These are phyloP conservation scores for Globisporangium nagaii DNA, from an alignment of 352 stramenopile species.

Conservation along the genomic window DNA sequence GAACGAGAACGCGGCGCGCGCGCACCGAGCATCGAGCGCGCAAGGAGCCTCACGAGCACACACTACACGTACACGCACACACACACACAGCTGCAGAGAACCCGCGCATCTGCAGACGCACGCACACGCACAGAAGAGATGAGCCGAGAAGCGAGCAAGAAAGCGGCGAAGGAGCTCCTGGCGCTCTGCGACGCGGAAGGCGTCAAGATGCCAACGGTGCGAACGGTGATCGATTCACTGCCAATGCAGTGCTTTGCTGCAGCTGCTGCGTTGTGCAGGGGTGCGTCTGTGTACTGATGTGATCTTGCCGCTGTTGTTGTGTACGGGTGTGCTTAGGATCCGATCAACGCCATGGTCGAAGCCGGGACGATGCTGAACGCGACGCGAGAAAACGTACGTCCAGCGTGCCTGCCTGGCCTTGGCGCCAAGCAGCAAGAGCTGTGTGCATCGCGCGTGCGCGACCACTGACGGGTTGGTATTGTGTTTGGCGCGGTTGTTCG, in stretches of 20 bases:
- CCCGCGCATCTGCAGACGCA: background rate
- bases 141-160: slow-evolving; percentile 43
- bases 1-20: too few species aligned
- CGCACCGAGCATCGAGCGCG: too few species aligned
- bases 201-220: slow-evolving; percentile 75
- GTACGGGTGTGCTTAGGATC: slow-evolving; percentile 33
- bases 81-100: background rate
- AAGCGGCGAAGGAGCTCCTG: slow-evolving; percentile 75
- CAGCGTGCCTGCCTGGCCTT: too few species aligned
- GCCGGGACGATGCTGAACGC: slow-evolving; percentile 83
- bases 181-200: slow-evolving; percentile 70
- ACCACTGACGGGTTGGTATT: background rate
- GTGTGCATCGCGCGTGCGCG: background rate
- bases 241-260: background rate
- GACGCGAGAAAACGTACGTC: slow-evolving; percentile 63
- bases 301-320: background rate
- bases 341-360: slow-evolving; percentile 75
- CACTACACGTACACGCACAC: background rate
- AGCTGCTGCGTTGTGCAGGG: background rate
- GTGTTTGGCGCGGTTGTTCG: background rate
- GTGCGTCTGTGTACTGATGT: background rate
- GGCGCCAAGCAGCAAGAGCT: too few species aligned
- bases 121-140: slow-evolving; percentile 2
- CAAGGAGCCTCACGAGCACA: too few species aligned
- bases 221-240: background rate